A percentile compares a stretch with the other conserved stretches of the same genome.
phyloP scores from a whole-genome alignment of 2,329 filamentous ascomycete genomes.

The Hymenoscyphus occultus region DNA sequence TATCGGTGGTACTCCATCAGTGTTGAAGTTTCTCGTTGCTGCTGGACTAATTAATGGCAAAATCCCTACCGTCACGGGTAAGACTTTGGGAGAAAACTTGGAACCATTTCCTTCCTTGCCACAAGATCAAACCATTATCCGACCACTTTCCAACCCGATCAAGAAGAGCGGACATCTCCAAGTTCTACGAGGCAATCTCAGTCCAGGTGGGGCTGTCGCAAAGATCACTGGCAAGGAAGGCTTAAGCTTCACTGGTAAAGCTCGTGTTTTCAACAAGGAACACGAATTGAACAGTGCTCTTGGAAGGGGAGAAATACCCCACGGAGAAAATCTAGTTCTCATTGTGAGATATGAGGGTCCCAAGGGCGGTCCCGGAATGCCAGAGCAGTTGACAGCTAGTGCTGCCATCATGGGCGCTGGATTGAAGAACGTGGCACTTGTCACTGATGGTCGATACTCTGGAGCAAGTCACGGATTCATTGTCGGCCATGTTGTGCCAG shows the following conservation, averaged over 20 bases:
- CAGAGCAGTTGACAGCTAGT: conserved; percentile 84
- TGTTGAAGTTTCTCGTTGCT: conserved; percentile 81
- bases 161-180: conserved; percentile 85
- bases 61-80: conserved; percentile 79
- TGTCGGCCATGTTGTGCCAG: conserved; percentile 87
- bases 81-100: conserved; percentile 79
- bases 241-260: conserved; percentile 73
- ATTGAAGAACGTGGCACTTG: conserved; percentile 80
- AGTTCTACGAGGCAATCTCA: conserved; percentile 82
- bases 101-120: conserved; percentile 72
- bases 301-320: conserved; percentile 62
- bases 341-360: conserved; percentile 93
- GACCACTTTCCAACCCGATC: conserved; percentile 70
- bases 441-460: conserved; percentile 87
- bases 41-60: conserved; percentile 71
- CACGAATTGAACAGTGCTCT: conserved; percentile 73
- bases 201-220: conserved; percentile 84
- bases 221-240: conserved; percentile 98
- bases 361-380: conserved; percentile 93
- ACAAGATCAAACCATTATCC: conserved; percentile 79
- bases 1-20: conserved; percentile 79
- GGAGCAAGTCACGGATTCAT: conserved; percentile 91
- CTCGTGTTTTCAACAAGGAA: conserved; percentile 85
- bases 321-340: conserved; percentile 79
- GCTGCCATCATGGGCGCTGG: conserved; percentile 92